Evolutionary conservation across 257 asterid species (phyloP), one percentile per base, ranked within the genome.

Genomic region (Gentiana dahurica): DNA sequence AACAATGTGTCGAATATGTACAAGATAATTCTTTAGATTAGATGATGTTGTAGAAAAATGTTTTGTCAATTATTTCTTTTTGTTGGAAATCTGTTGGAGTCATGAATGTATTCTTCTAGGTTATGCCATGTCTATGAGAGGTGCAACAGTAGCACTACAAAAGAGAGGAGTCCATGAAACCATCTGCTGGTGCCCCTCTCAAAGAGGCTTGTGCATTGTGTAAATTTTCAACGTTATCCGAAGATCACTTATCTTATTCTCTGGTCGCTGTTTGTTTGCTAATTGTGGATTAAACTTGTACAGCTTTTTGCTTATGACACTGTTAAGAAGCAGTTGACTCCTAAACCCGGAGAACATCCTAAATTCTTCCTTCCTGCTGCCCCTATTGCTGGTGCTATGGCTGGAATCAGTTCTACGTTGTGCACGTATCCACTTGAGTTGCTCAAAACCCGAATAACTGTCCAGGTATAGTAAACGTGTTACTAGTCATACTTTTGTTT

Each of bases 241-340:
- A 6, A 10, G 46, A 41, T 41, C 0, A 5, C 24, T 24, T 24
- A 24, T 24, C 24, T 24, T 24, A 24, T 24, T 24, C 24, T 24
- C 24, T 24, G 24, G 24, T 24, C 24, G 0, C 10, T 41, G 2
- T 39, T 41, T 41, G 46, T 41, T 41, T 41, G 46, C 46, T 41
- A 5, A 41, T 41, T 54, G 37, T 57, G 51, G 44, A 12, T 62
- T 49, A 15, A 49, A 46, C n/a, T 51, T 6, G 10, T 55, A 12
- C 85, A 79, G 81, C 71, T 79, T 64, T 72, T 75, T 72, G 81
- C 74, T 64, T 79, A 72, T 53, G 85, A 79, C 57, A 79, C 79
- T 11, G 77, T 73, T 51, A 75, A 69, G 77, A 79, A 79, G 67
- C 76, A 79, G 36, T 54, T 75, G 58, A 64, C 75, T 0, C 75